Percentiles rank a stretch among this genome's conserved stretches.
Evolutionary conservation across 306 rosid genomes (phyloP).

Genomic region (Castanea crenata): DNA sequence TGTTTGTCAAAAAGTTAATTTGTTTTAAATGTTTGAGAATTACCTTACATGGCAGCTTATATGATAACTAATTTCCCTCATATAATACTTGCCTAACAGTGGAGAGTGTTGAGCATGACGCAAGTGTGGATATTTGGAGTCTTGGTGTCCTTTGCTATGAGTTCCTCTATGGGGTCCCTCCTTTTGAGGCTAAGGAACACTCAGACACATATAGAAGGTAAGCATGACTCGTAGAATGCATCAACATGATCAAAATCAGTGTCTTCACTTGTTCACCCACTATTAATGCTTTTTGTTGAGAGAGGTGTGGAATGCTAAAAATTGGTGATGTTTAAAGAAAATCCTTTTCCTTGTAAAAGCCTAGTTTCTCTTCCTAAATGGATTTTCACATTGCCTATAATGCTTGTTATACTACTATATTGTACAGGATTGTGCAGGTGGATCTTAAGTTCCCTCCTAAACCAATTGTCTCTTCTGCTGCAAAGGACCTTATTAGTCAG

Average conservation of each 20-base stretch:
- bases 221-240: neutral
- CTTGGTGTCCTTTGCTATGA: constrained; percentile 97
- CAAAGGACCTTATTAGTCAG: constrained; percentile 96
- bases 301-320: neutral
- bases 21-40: neutral
- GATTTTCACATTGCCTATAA: neutral
- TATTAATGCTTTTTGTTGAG: neutral
- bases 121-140: constrained; percentile 98
- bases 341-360: neutral
- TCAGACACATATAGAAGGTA: constrained; percentile 98
- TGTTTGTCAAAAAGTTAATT: neutral
- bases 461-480: constrained; percentile 86
- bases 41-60: neutral
- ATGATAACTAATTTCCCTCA: neutral
- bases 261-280: neutral
- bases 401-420: neutral
- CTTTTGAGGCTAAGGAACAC: constrained; percentile 98
- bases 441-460: constrained; percentile 93
- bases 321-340: neutral
- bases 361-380: neutral
- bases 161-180: constrained; percentile 95
- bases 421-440: constrained; percentile 83
- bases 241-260: constrained; percentile 2
- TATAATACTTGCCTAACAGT: constrained; percentile 44
- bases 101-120: constrained; percentile 98